Percentiles rank a stretch among this genome's conserved stretches.
Evolutionary conservation across 140 eudicot species (phyloP).

Genomic region (Cichorium intybus): DNA sequence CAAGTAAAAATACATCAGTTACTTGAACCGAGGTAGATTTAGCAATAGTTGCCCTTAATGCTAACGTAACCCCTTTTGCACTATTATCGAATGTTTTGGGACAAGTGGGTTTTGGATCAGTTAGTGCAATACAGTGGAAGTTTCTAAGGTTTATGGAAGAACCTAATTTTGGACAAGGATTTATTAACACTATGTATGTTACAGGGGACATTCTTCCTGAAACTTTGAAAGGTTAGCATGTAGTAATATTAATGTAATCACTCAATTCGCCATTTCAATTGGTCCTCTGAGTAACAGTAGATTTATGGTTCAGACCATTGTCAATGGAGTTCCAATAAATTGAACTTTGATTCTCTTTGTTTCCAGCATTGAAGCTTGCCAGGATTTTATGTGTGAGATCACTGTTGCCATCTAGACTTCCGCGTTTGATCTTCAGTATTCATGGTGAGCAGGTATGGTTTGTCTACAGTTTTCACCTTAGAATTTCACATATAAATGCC

Average conservation of each 20-base stretch:
- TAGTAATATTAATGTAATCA: too few relatives aligned
- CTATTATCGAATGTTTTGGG: too few relatives aligned
- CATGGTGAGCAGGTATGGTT: too few relatives aligned
- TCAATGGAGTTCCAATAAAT: conserved; percentile 54
- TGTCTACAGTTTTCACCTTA: too few relatives aligned
- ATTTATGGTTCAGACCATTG: conserved; percentile 41
- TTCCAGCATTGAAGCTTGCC: too few relatives aligned
- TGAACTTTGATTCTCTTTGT: too few relatives aligned
- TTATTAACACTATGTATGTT: conserved; percentile 52
- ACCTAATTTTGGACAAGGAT: conserved; percentile 83
- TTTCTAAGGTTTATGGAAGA: conserved; percentile 67
- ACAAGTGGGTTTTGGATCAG: conserved; percentile 43
- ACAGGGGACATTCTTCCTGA: conserved; percentile 35
- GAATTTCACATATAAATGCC: too few relatives aligned
- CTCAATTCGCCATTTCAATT: not conserved
- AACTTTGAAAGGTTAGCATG: conserved; percentile 48
- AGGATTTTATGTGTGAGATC: too few relatives aligned
- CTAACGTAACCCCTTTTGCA: not conserved
- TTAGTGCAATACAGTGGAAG: conserved; percentile 49
- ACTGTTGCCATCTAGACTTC: too few relatives aligned
- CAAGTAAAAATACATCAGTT: too few relatives aligned
- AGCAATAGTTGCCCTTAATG: not conserved
- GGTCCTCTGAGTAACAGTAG: not conserved
- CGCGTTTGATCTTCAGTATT: too few relatives aligned
- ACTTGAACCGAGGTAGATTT: too few relatives aligned